Percentiles rank a stretch among this genome's conserved stretches.
Evolutionary conservation across 2,329 filamentous ascomycete species (phyloP).

Genomic region (Pseudogymnoascus sp.): DNA sequence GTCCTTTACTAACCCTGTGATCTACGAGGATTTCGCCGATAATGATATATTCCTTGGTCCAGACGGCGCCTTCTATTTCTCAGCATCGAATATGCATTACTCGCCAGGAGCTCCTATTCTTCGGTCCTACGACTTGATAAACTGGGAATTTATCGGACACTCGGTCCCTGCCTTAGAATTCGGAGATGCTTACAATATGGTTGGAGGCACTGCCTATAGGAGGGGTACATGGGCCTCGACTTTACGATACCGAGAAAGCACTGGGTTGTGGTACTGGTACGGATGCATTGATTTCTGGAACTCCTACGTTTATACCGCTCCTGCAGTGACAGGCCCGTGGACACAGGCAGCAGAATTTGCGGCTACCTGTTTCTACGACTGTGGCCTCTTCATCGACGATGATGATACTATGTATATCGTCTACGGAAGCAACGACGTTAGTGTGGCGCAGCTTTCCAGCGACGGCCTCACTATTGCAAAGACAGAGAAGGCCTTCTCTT

Average conservation of each 20-base stretch:
- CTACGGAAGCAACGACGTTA: conserved; percentile 34
- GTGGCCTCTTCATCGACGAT: conserved; percentile 36
- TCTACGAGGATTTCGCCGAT: too few relatives aligned
- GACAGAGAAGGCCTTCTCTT: conserved; percentile 26
- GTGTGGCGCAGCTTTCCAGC: conserved; percentile 33
- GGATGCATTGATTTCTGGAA: conserved; percentile 45
- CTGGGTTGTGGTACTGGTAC: conserved; percentile 47
- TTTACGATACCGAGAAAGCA: conserved; percentile 30
- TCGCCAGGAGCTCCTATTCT: too few relatives aligned
- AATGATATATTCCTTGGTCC: too few relatives aligned
- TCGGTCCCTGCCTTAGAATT: too few relatives aligned
- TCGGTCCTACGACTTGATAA: too few relatives aligned
- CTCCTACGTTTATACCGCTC: conserved; percentile 47
- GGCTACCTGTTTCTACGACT: conserved; percentile 38
- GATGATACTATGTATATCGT: conserved; percentile 39
- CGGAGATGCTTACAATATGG: too few relatives aligned
- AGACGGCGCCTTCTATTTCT: too few relatives aligned
- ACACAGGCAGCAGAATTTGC: conserved; percentile 21
- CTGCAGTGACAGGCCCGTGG: conserved; percentile 37
- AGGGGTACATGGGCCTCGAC: too few relatives aligned
- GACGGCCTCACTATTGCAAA: conserved; percentile 33
- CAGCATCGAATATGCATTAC: too few relatives aligned
- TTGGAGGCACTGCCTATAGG: too few relatives aligned
- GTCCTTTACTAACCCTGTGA: too few relatives aligned
- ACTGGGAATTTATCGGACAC: too few relatives aligned